These are phyloP conservation scores for Aspergillus ochraceoroseus DNA, from an alignment of 2,329 filamentous ascomycete species.

Conservation along the genomic window DNA sequence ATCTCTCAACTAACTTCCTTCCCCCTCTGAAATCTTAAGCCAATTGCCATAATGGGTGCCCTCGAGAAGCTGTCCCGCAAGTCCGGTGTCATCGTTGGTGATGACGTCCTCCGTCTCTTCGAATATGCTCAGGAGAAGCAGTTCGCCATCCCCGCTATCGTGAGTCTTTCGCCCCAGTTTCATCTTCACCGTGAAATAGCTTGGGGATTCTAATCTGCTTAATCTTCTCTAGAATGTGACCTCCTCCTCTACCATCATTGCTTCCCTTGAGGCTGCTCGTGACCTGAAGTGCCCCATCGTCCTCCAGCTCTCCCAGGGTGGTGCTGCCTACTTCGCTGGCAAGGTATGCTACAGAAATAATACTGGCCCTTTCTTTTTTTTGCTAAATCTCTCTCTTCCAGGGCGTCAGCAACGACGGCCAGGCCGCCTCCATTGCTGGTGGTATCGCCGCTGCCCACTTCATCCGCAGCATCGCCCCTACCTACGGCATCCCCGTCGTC, in stretches of 20 bases:
- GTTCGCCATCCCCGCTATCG: conserved; percentile 81
- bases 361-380: background rate
- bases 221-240: conserved; percentile 66
- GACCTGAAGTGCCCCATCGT: conserved; percentile 88
- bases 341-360: conserved; percentile 52
- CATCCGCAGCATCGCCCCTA: conserved; percentile 79
- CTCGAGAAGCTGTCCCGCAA: conserved; percentile 58
- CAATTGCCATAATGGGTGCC: conserved; percentile 40
- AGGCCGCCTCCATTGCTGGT: conserved; percentile 83
- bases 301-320: conserved; percentile 89
- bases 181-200: background rate
- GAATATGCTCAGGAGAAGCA: conserved; percentile 81
- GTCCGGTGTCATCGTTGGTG: conserved; percentile 62
- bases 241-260: conserved; percentile 80
- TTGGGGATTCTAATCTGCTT: conserved; percentile 1
- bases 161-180: conserved; percentile 36
- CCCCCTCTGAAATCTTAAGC: conserved; percentile 2
- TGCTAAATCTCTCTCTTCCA: conserved; percentile 21
- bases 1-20: conserved; percentile 7
- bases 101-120: conserved; percentile 69
- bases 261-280: conserved; percentile 87
- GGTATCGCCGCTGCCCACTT: conserved; percentile 86
- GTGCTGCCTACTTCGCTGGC: conserved; percentile 86
- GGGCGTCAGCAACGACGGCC: conserved; percentile 76
- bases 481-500: conserved; percentile 85